Conservation (phyloP, 345 rosid species). For the Stellera chamaejasme region DNA sequence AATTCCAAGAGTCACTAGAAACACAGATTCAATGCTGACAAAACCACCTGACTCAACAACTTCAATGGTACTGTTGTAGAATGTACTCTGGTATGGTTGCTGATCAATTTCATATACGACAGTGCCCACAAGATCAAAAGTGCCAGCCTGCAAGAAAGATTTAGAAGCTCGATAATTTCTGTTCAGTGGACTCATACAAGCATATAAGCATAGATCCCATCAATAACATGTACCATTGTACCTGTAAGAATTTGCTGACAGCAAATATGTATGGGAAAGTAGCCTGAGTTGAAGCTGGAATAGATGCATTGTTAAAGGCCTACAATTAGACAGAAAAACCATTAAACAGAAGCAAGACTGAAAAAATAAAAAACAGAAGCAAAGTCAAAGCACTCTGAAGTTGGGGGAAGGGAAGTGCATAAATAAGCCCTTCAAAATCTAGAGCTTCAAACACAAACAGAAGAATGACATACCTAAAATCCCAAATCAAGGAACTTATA, state of each 20-base stretch:
- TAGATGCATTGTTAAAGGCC: constrained; percentile 71
- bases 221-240: constrained; percentile 15
- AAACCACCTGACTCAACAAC: constrained; percentile 67
- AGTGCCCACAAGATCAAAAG: constrained; percentile 73
- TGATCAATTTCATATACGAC: constrained; percentile 68
- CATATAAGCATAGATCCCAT: background rate
- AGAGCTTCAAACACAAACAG: background rate
- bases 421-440: too few relatives aligned
- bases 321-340: constrained; percentile 15
- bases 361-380: background rate
- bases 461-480: background rate
- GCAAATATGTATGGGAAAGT: constrained; percentile 67
- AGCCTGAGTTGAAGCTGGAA: constrained; percentile 60
- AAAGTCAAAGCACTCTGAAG: background rate
- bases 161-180: background rate
- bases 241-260: constrained; percentile 82
- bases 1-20: constrained; percentile 57
- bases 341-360: too few relatives aligned
- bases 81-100: constrained; percentile 54
- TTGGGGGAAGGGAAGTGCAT: background rate
- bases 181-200: too few relatives aligned
- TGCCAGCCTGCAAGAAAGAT: constrained; percentile 47
- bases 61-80: constrained; percentile 75
- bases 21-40: constrained; percentile 68
- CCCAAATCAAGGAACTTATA: background rate